Evolutionary conservation across 2,329 filamentous ascomycete species (phyloP).

Genomic region (Colletotrichum godetiae): DNA sequence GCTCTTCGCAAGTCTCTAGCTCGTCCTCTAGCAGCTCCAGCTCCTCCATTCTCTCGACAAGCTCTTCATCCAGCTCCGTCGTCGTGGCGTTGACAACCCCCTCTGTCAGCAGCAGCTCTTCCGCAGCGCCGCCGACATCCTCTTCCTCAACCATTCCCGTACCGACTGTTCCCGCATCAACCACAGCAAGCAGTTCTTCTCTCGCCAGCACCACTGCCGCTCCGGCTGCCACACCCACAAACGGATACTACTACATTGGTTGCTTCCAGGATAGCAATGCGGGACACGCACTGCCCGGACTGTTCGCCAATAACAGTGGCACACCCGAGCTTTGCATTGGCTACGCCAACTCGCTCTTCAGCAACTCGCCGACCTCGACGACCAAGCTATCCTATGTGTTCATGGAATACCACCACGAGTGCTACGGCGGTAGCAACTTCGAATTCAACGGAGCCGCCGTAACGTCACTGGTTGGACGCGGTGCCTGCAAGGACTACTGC

Average conservation of each 20-base stretch:
- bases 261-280: constrained; percentile 43
- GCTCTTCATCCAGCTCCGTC: no score
- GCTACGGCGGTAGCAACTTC: constrained; percentile 43
- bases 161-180: constrained; percentile 26
- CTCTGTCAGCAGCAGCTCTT: not conserved
- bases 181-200: constrained; percentile 12
- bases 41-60: not conserved
- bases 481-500: constrained; percentile 45
- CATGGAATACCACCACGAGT: constrained; percentile 48
- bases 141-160: constrained; percentile 20
- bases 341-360: constrained; percentile 42
- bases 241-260: constrained; percentile 44
- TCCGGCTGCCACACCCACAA: constrained; percentile 38
- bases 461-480: constrained; percentile 41
- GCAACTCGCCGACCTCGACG: constrained; percentile 41
- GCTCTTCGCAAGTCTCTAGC: not conserved
- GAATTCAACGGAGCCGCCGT: constrained; percentile 39
- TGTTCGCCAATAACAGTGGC: constrained; percentile 46
- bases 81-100: no score
- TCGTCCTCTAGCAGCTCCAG: constrained; percentile 7
- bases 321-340: constrained; percentile 48
- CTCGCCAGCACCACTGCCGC: constrained; percentile 4
- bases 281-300: constrained; percentile 45
- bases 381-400: constrained; percentile 42
- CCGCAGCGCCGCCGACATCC: not conserved